A percentile compares a stretch with the other conserved stretches of the same genome.
These are phyloP conservation scores for Globisporangium barbulae DNA, from an alignment of 352 stramenopile genomes.

Conservation along the genomic window DNA sequence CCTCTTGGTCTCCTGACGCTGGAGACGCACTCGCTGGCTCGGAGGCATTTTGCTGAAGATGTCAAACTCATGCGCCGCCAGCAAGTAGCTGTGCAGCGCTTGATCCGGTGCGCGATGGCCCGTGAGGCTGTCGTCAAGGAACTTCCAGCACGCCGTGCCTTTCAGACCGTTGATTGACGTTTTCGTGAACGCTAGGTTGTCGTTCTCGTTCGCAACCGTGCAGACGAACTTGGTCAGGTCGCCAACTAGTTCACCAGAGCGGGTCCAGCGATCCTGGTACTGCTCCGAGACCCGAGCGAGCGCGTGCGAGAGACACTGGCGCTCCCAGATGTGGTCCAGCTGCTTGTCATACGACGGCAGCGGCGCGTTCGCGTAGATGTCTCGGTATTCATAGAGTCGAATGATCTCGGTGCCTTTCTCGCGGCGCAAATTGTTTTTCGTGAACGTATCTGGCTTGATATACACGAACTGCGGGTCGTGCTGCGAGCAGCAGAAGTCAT, in stretches of 20 bases:
- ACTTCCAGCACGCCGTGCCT: neutral
- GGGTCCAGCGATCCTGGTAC: neutral
- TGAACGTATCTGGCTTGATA: no score
- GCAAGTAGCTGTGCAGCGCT: neutral
- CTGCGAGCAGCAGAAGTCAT: no score
- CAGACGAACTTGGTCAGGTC: neutral
- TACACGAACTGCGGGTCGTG: no score
- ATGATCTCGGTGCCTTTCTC: no score
- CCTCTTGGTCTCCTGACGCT: neutral
- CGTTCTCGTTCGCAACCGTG: neutral
- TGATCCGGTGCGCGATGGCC: neutral
- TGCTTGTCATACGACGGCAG: no score
- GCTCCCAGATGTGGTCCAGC: no score
- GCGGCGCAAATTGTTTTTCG: no score
- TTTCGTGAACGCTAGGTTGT: neutral
- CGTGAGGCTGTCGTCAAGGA: neutral
- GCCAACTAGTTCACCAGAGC: neutral
- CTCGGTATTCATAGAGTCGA: no score
- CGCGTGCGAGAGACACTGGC: neutral
- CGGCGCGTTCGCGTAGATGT: no score
- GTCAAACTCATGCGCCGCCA: neutral
- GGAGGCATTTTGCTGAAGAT: neutral
- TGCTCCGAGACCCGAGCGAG: neutral
- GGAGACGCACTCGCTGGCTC: neutral
- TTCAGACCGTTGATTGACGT: neutral